These are phyloP conservation scores for Phoma sp. DNA, from an alignment of 2,329 filamentous ascomycete species.

Conservation along the genomic window DNA sequence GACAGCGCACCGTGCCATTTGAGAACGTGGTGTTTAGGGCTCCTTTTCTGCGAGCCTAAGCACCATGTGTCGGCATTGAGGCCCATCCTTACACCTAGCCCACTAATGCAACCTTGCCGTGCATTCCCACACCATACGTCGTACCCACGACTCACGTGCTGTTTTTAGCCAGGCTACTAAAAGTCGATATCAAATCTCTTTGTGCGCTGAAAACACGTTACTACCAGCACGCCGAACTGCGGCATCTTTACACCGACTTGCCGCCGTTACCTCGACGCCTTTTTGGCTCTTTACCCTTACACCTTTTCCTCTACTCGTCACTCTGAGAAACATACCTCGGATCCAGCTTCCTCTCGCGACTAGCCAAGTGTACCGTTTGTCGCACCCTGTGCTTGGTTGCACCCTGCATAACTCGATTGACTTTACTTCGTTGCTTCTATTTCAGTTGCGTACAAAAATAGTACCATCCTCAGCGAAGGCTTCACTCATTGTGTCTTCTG, in stretches of 20 bases:
- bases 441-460: conserved; percentile 24
- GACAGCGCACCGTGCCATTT: conserved; percentile 19
- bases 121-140: conserved; percentile 25
- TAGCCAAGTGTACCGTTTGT: conserved; percentile 2
- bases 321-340: background rate
- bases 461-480: background rate
- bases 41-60: conserved; percentile 16
- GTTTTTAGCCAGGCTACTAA: conserved; percentile 24
- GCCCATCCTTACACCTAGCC: conserved; percentile 9
- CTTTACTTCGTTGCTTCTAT: conserved; percentile 12
- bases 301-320: conserved; percentile 30
- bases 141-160: conserved; percentile 31
- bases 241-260: conserved; percentile 23
- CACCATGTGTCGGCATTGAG: conserved; percentile 2
- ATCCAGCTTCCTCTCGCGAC: conserved; percentile 9
- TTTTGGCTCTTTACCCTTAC: conserved; percentile 20
- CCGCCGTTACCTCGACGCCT: conserved; percentile 9
- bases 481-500: conserved; percentile 3
- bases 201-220: conserved; percentile 29
- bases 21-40: conserved; percentile 19
- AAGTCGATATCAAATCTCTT: conserved; percentile 24
- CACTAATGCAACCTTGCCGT: conserved; percentile 22
- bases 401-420: conserved; percentile 28
- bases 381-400: conserved; percentile 24
- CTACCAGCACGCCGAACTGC: conserved; percentile 32